Evolutionary conservation across 495 filamentous ascomycete species (phyloP).

Genomic region (Cercophora scortea): DNA sequence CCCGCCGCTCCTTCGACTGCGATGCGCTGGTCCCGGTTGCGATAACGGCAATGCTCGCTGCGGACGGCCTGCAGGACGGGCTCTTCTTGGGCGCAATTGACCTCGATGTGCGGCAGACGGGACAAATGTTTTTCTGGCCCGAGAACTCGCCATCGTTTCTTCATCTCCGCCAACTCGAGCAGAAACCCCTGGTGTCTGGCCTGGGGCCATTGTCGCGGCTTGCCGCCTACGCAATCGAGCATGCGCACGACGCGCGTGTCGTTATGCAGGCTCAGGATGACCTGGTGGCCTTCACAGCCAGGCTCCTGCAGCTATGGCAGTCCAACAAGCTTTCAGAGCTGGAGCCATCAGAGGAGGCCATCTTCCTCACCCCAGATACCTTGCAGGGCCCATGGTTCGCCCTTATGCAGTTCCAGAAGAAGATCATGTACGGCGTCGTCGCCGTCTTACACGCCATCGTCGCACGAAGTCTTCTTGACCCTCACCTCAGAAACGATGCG

Average conservation of each 20-base stretch:
- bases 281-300: constrained; percentile 60
- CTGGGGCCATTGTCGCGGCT: constrained; percentile 75
- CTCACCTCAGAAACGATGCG: constrained; percentile 29
- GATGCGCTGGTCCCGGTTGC: constrained; percentile 66
- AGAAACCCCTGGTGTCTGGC: constrained; percentile 65
- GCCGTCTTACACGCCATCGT: constrained; percentile 67
- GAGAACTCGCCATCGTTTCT: constrained; percentile 50
- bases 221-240: constrained; percentile 63
- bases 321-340: constrained; percentile 77
- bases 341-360: constrained; percentile 65
- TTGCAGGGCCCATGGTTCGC: constrained; percentile 60
- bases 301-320: constrained; percentile 73
- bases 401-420: constrained; percentile 77
- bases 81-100: constrained; percentile 76
- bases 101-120: constrained; percentile 58
- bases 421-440: constrained; percentile 71
- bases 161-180: constrained; percentile 47
- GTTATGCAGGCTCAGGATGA: constrained; percentile 65
- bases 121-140: constrained; percentile 67
- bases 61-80: constrained; percentile 73
- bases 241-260: constrained; percentile 49
- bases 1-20: constrained; percentile 55
- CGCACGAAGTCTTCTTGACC: constrained; percentile 48
- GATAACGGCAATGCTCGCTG: constrained; percentile 54
- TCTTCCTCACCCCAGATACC: constrained; percentile 63